Percentiles rank a stretch among this genome's conserved stretches.
Conservation (phyloP, 345 rosid species). For the Carallia brachiata region DNA sequence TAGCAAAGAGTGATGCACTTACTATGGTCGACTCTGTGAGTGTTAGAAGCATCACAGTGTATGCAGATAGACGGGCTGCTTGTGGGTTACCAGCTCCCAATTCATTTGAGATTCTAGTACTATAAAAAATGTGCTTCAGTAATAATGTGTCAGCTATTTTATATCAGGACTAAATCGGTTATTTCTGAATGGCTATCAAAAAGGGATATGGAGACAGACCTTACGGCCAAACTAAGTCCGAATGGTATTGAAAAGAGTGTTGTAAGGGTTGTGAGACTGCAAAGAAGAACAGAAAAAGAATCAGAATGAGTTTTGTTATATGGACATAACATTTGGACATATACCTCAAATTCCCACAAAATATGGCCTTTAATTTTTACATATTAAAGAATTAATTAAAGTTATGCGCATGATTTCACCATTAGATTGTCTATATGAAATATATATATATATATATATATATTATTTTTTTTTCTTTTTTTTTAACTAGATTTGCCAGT, state of each 20-base stretch:
- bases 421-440: too few relatives aligned
- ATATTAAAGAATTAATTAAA: too few relatives aligned
- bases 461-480: too few relatives aligned
- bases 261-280: slow-evolving; percentile 4
- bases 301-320: too few relatives aligned
- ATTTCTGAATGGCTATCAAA: not conserved
- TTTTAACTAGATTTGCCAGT: too few relatives aligned
- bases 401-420: too few relatives aligned
- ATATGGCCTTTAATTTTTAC: too few relatives aligned
- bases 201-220: not conserved
- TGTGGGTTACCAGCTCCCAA: slow-evolving; percentile 45
- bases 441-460: too few relatives aligned
- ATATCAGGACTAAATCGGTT: too few relatives aligned
- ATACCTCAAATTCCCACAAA: too few relatives aligned
- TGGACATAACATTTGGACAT: too few relatives aligned
- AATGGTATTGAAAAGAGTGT: not conserved
- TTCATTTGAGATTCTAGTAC: slow-evolving; percentile 47
- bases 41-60: slow-evolving; percentile 27
- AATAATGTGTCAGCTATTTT: not conserved
- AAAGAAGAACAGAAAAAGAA: not conserved
- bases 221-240: not conserved
- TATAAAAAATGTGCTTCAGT: not conserved
- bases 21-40: slow-evolving; percentile 24
- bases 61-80: slow-evolving; percentile 29
- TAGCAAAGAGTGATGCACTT: slow-evolving; percentile 30